These are phyloP conservation scores for Solanum etuberosum DNA, from an alignment of 257 asterid genomes.

Conservation along the genomic window DNA sequence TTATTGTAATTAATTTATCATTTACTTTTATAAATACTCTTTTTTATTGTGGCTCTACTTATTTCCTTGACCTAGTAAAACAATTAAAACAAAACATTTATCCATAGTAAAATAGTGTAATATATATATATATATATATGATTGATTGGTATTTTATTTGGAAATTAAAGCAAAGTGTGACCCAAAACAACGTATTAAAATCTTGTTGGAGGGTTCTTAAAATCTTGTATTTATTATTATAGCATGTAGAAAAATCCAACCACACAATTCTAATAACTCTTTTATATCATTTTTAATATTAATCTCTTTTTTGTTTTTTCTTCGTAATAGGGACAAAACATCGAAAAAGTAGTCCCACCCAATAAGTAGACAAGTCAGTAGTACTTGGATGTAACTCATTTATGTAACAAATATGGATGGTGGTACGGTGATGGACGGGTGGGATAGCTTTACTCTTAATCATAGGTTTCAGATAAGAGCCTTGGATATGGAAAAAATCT, in stretches of 20 bases:
- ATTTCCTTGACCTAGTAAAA: neutral
- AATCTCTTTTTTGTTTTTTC: too few species aligned
- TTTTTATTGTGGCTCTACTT: neutral
- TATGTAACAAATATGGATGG: neutral
- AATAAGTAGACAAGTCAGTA: neutral
- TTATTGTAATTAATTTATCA: neutral
- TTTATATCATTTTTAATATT: neutral
- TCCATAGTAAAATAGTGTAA: neutral
- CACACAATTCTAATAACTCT: neutral
- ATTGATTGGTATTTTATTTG: neutral
- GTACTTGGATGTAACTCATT: neutral
- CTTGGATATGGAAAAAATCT: accelerated
- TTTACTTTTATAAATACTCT: neutral
- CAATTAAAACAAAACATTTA: neutral
- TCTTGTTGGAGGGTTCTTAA: neutral
- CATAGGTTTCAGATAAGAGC: accelerated
- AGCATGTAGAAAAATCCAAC: neutral
- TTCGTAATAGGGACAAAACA: neutral
- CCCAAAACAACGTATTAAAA: neutral
- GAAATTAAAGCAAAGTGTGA: neutral
- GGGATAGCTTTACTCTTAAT: too few species aligned
- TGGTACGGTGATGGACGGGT: neutral
- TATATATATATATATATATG: neutral
- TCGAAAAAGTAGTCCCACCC: neutral
- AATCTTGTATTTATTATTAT: neutral